Conservation (phyloP, 106 monocot species). For the Dioscorea zingiberensis region DNA sequence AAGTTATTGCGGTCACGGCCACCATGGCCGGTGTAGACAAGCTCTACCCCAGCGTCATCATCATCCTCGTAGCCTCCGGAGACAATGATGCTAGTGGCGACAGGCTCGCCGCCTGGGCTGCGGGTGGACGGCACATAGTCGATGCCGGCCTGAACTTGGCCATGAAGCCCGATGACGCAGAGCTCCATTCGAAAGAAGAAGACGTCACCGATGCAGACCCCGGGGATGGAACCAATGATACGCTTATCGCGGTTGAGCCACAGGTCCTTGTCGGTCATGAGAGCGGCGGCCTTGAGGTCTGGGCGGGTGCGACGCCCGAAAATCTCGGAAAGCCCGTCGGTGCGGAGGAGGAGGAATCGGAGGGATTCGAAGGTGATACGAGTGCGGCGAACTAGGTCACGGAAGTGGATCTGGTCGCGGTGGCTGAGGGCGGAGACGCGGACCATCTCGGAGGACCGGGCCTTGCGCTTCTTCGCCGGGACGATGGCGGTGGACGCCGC, state of each 20-base stretch:
- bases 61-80: conserved; percentile 84
- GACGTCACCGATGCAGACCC: conserved; percentile 75
- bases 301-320: conserved; percentile 28
- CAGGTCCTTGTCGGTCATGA: conserved; percentile 57
- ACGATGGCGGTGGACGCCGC: conserved; percentile 8
- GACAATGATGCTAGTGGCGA: conserved; percentile 70
- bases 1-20: conserved; percentile 37
- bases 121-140: conserved; percentile 40
- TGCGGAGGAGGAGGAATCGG: conserved; percentile 18
- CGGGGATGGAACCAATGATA: conserved; percentile 81
- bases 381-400: conserved; percentile 52
- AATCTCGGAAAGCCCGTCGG: conserved; percentile 21
- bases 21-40: conserved; percentile 70
- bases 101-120: conserved; percentile 43
- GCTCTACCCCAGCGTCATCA: conserved; percentile 48
- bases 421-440: conserved; percentile 44
- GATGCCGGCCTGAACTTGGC: conserved; percentile 91
- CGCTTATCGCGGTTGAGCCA: conserved; percentile 87
- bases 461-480: conserved; percentile 37
- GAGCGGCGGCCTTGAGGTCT: conserved; percentile 55
- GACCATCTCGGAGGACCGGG: conserved; percentile 70
- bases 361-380: conserved; percentile 55
- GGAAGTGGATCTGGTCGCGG: conserved; percentile 53
- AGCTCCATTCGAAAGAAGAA: conserved; percentile 93
- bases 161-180: conserved; percentile 85